phyloP scores from a whole-genome alignment of 331 rosid species.

The Quercus lobata region DNA sequence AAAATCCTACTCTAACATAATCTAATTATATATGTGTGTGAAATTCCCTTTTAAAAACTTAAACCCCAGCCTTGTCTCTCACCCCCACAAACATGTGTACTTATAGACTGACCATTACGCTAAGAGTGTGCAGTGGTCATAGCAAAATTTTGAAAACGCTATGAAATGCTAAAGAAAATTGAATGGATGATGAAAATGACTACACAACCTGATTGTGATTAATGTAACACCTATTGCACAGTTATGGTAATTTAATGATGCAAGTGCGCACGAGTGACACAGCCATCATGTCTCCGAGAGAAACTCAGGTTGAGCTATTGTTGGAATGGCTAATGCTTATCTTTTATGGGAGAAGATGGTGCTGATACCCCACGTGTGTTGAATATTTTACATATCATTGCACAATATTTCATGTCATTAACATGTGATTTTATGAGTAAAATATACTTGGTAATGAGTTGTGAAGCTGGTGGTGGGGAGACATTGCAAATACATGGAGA shows the following conservation, averaged over 20 bases:
- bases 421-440: not conserved
- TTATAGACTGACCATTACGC: rapidly evolving
- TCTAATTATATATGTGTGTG: no score
- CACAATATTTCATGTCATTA: not conserved
- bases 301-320: not conserved
- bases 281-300: not conserved
- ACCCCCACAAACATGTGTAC: no score
- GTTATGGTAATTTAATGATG: not conserved
- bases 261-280: not conserved
- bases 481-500: slow-evolving; percentile 2
- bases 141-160: not conserved
- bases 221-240: not conserved
- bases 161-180: not conserved
- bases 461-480: not conserved
- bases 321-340: not conserved
- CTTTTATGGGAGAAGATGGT: not conserved
- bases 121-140: rapidly evolving
- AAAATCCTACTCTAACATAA: no score
- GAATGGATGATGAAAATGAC: not conserved
- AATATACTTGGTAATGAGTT: not conserved
- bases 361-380: not conserved
- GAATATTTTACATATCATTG: not conserved
- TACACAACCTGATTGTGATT: not conserved
- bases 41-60: no score
- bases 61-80: rapidly evolving